These are phyloP conservation scores for Astrocystis sublimbata DNA, from an alignment of 495 filamentous ascomycete genomes.

Conservation along the genomic window DNA sequence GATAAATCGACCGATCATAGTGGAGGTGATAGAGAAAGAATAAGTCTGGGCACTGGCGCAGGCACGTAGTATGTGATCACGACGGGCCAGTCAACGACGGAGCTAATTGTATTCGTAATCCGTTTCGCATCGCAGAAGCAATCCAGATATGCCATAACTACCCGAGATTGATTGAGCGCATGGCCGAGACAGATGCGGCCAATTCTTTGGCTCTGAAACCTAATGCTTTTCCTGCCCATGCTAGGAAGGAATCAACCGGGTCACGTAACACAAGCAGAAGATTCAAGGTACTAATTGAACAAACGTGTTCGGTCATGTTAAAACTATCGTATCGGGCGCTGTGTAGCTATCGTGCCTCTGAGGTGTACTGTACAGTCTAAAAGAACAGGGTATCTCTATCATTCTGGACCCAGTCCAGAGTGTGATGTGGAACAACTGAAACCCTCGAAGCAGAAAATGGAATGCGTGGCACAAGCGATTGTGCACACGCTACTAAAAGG, in stretches of 20 bases:
- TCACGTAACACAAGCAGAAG: background rate
- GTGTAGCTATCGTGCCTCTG: constrained; percentile 48
- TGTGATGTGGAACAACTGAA: constrained; percentile 34
- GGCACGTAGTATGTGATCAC: background rate
- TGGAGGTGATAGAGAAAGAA: background rate
- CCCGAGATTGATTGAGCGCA: background rate
- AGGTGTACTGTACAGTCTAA: constrained; percentile 49
- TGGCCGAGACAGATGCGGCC: background rate
- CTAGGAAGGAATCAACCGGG: background rate
- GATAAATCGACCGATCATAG: background rate
- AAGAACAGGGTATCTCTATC: constrained; percentile 50
- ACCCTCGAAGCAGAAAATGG: constrained; percentile 30
- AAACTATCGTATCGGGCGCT: constrained; percentile 36
- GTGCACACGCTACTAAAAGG: constrained; percentile 22
- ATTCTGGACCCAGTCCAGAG: constrained; percentile 50
- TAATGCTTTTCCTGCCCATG: background rate
- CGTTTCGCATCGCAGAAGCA: constrained; percentile 8
- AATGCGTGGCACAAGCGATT: constrained; percentile 23
- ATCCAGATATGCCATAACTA: constrained; percentile 12
- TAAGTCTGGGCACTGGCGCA: background rate
- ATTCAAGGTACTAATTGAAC: background rate
- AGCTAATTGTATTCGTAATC: background rate
- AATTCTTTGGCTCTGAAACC: background rate
- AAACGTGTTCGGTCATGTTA: constrained; percentile 37
- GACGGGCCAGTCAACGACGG: background rate